Evolutionary conservation across 2,329 filamentous ascomycete species (phyloP).

Genomic region (Metarhizium guizhouense): DNA sequence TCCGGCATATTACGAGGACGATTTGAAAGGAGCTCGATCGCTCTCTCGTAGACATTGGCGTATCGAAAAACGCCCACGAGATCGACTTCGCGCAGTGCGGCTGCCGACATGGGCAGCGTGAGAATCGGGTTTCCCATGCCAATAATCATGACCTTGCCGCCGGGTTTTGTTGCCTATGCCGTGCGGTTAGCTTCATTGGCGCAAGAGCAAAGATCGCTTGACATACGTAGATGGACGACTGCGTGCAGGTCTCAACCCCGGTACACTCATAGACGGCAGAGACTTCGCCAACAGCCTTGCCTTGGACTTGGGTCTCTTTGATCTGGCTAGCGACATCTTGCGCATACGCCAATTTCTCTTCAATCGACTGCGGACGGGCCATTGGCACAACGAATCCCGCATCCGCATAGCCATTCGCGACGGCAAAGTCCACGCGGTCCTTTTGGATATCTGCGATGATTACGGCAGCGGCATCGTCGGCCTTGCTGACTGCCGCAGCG

Average conservation of each 20-base stretch:
- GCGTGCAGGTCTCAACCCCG: slow-evolving; percentile 67
- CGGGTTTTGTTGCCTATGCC: slow-evolving; percentile 47
- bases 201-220: background rate
- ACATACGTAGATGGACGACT: slow-evolving; percentile 61
- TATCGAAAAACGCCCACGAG: slow-evolving; percentile 65
- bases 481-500: slow-evolving; percentile 48
- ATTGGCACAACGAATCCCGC: slow-evolving; percentile 40
- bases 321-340: slow-evolving; percentile 38
- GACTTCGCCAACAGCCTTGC: slow-evolving; percentile 50
- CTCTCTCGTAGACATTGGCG: slow-evolving; percentile 61
- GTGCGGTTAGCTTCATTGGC: slow-evolving; percentile 1
- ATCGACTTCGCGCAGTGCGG: slow-evolving; percentile 61
- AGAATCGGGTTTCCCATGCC: slow-evolving; percentile 67
- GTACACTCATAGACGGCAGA: slow-evolving; percentile 70
- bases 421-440: slow-evolving; percentile 48
- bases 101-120: slow-evolving; percentile 59
- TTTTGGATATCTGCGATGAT: slow-evolving; percentile 48
- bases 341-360: slow-evolving; percentile 43
- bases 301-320: slow-evolving; percentile 24
- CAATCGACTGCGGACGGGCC: slow-evolving; percentile 37
- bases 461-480: slow-evolving; percentile 32
- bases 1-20: slow-evolving; percentile 47
- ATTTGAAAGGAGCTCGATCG: slow-evolving; percentile 42
- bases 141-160: slow-evolving; percentile 61
- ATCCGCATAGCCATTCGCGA: slow-evolving; percentile 46